Evolutionary conservation across 2,329 filamentous ascomycete genomes (phyloP), one percentile per base, ranked within the genome.

Genomic region (Venturia pyrina): DNA sequence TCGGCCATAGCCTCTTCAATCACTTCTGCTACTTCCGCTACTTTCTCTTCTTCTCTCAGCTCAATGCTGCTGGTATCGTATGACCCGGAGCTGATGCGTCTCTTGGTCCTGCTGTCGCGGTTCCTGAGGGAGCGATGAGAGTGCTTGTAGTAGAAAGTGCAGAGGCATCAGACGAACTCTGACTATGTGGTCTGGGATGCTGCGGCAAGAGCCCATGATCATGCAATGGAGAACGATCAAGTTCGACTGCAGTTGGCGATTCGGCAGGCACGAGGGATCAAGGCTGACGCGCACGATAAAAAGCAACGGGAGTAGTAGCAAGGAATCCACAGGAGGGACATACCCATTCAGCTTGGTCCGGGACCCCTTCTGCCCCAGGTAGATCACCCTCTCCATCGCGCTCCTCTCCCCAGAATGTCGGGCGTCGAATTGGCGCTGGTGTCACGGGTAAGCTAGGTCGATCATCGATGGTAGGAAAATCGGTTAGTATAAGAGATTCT

Each of bases 301-400:
- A 75, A 69, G 71, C 73, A 68, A 70, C 70, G 65, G 68, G 69
- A 70, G 69, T 70, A 69, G 71, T 28, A 71, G 73, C 75, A 65
- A 70, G 73, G 71, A 76, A 75, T 37, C 71, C 72, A 68, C 72
- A 76, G 67, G 71, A 68, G 24, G 72, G 82, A 91, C 91, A 89
- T 91, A 96, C 92, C 93, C 93, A 97, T 77, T 96, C 91, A 74
- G 86, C 84, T 83, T 96, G 93, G 76, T 86, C 82, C 68, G 93
- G 92, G 69, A 96, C 92, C 63, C 91, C 93, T 74, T 90, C 85
- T 62, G 93, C 92, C 69, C 81, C 80, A 68, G 91, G 91, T 70
- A 96, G 81, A 72, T 82, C 80, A 68, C 82, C 82, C 69, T 80
- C 77, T 46, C 80, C 80, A 67, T 85, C 80, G 63, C 81, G 81